A percentile compares a stretch with the other conserved stretches of the same genome.
Evolutionary conservation across 2,329 filamentous ascomycete species (phyloP).

Genomic region (Cladosporium oxysporum): DNA sequence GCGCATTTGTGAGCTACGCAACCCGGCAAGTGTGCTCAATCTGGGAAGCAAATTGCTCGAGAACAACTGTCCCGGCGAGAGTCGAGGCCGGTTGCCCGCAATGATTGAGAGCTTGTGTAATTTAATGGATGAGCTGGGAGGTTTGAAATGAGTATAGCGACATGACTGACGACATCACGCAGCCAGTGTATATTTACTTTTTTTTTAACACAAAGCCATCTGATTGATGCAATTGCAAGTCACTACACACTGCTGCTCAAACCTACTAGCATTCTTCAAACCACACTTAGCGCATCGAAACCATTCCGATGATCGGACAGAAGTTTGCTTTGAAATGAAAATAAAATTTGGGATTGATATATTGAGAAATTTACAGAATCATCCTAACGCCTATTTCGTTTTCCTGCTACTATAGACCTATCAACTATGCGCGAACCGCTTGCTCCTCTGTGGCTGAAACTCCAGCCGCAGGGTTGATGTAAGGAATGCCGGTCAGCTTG

Average conservation of each 20-base stretch:
- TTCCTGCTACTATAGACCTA: not conserved
- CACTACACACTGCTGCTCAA: too few species aligned
- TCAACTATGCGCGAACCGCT: not conserved
- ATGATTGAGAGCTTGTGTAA: slow-evolving; percentile 28
- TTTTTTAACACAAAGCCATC: too few species aligned
- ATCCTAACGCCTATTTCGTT: not conserved
- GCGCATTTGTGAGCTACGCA: slow-evolving; percentile 21
- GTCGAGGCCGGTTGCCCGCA: slow-evolving; percentile 25
- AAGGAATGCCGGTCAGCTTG: slow-evolving; percentile 53
- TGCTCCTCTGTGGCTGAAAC: slow-evolving; percentile 4
- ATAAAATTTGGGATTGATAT: not conserved
- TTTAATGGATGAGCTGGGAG: slow-evolving; percentile 27
- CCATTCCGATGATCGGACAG: not conserved
- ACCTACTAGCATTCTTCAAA: too few species aligned
- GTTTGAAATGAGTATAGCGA: slow-evolving; percentile 12
- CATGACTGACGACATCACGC: not conserved
- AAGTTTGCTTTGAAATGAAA: too few species aligned
- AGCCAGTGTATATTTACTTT: not conserved
- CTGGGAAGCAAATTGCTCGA: slow-evolving; percentile 26
- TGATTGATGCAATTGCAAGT: too few species aligned
- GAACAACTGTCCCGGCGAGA: slow-evolving; percentile 27
- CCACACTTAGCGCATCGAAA: not conserved
- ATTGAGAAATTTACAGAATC: not conserved
- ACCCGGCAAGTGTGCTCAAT: slow-evolving; percentile 25
- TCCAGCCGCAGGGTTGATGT: slow-evolving; percentile 34